Evolutionary conservation across 129 eudicot genomes (phyloP).

Genomic region (Lactuca saligna): DNA sequence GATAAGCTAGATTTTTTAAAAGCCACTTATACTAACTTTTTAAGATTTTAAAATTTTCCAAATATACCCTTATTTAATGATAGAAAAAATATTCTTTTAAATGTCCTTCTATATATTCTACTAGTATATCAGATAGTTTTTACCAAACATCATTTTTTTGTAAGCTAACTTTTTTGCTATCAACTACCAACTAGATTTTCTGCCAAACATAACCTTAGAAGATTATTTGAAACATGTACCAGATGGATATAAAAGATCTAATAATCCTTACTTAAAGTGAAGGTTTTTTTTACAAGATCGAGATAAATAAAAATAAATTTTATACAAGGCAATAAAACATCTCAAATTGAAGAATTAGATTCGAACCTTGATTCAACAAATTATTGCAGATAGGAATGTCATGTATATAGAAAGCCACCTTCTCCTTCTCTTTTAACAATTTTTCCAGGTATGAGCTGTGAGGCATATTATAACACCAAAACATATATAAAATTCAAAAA

Average conservation of each 20-base stretch:
- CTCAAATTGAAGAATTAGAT: conserved; percentile 23
- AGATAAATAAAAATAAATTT: background rate
- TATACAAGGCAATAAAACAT: background rate
- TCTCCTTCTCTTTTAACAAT: conserved; percentile 64
- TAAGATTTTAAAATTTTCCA: no score
- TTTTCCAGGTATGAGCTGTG: conserved; percentile 64
- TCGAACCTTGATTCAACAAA: conserved; percentile 66
- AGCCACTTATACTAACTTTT: no score
- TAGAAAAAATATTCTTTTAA: no score
- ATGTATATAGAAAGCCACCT: conserved; percentile 50
- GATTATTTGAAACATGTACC: background rate
- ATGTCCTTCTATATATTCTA: no score
- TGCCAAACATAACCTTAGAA: background rate
- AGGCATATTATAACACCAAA: conserved; percentile 21
- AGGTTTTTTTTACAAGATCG: no score
- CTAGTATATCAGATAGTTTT: no score
- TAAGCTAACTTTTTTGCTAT: no score
- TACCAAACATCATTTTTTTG: no score
- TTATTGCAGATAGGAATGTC: conserved; percentile 68
- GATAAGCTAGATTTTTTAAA: no score
- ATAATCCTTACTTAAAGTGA: background rate
- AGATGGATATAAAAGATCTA: background rate
- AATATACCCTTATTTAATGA: no score
- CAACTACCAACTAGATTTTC: no score
- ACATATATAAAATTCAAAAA: conserved; percentile 6